Conservation (phyloP, 129 eudicot species). For the Lonicera japonica region DNA sequence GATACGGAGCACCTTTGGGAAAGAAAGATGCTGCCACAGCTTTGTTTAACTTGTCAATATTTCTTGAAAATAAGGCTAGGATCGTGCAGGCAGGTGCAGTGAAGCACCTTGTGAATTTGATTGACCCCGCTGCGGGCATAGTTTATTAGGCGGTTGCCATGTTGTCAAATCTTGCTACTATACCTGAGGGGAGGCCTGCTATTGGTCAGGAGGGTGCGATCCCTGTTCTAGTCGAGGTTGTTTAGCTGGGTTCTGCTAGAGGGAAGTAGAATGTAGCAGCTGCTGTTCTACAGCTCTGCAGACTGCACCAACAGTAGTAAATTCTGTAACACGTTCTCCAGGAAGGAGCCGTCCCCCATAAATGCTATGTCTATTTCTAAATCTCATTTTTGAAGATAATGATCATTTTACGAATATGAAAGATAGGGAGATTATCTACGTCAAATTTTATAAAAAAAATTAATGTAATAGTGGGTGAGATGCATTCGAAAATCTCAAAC, state of each 20-base stretch:
- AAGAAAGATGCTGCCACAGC: constrained; percentile 93
- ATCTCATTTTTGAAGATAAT: no score
- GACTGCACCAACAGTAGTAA: constrained; percentile 68
- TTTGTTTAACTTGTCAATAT: constrained; percentile 69
- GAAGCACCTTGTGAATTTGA: constrained; percentile 66
- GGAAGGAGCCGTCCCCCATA: constrained; percentile 88
- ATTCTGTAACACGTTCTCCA: constrained; percentile 69
- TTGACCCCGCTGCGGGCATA: constrained; percentile 97
- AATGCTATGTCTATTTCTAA: no score
- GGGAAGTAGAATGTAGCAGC: constrained; percentile 98
- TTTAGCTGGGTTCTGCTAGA: constrained; percentile 87
- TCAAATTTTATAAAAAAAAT: no score
- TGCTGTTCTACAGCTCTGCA: constrained; percentile 71
- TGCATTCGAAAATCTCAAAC: no score
- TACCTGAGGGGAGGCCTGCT: constrained; percentile 67
- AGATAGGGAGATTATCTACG: no score
- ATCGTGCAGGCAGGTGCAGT: constrained; percentile 90
- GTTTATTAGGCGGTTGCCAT: constrained; percentile 92
- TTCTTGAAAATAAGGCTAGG: constrained; percentile 63
- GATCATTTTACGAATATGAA: no score
- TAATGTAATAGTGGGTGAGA: no score
- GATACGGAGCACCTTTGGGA: constrained; percentile 77
- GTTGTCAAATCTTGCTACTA: constrained; percentile 78
- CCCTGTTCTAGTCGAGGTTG: constrained; percentile 80
- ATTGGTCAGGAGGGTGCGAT: constrained; percentile 79